These are phyloP conservation scores for Parasitella parasitica DNA, from an alignment of 371 early-diverging fungal genomes.

Conservation along the genomic window DNA sequence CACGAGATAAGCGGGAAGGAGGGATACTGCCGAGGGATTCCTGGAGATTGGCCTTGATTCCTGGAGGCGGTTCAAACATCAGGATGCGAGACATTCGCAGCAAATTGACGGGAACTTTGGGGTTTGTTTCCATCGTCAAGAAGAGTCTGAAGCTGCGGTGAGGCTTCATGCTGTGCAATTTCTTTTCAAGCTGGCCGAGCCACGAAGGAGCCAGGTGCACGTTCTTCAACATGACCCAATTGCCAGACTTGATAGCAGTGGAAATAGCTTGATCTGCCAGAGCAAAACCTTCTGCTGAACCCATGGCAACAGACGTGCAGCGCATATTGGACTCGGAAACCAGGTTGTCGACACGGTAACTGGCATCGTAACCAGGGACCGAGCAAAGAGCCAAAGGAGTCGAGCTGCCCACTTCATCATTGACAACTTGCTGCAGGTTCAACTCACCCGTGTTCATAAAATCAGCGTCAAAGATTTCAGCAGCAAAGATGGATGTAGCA, in stretches of 20 bases:
- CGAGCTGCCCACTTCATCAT: conserved; percentile 69
- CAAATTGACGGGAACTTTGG: conserved; percentile 92
- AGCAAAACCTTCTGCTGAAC: conserved; percentile 91
- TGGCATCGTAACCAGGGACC: conserved; percentile 95
- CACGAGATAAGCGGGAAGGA: conserved; percentile 56
- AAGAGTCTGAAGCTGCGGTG: conserved; percentile 89
- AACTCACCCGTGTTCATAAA: conserved; percentile 66
- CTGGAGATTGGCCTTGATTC: conserved; percentile 91
- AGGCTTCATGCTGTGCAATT: conserved; percentile 83
- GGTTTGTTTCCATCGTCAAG: conserved; percentile 96
- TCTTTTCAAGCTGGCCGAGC: conserved; percentile 95
- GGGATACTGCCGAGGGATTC: conserved; percentile 80
- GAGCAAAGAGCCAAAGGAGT: conserved; percentile 93
- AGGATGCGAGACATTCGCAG: conserved; percentile 89
- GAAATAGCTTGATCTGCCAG: conserved; percentile 93
- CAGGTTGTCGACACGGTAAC: conserved; percentile 91
- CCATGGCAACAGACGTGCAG: conserved; percentile 93
- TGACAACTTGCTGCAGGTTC: conserved; percentile 70
- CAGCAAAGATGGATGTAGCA: conserved; percentile 75
- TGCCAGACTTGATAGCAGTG: conserved; percentile 78
- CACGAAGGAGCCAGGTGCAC: conserved; percentile 94
- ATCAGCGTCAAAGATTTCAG: conserved; percentile 70
- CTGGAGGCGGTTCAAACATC: conserved; percentile 96
- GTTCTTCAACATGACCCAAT: conserved; percentile 97
- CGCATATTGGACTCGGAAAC: conserved; percentile 67